Evolutionary conservation across 495 filamentous ascomycete genomes (phyloP).

Genomic region (Annulohypoxylon bovei): DNA sequence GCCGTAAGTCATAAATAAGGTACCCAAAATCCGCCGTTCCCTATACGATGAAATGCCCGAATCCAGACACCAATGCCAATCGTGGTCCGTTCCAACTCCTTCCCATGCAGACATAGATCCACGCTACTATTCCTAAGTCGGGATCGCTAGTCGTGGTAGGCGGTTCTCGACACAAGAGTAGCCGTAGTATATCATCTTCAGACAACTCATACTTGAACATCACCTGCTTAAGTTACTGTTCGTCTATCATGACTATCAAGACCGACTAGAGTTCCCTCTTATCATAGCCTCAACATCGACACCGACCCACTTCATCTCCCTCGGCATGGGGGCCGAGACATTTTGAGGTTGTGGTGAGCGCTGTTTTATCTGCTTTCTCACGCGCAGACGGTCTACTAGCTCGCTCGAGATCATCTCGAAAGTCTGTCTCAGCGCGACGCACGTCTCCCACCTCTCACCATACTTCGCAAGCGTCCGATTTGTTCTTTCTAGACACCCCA

Average conservation of each 20-base stretch:
- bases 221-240: constrained; percentile 10
- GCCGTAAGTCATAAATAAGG: constrained; percentile 12
- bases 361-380: constrained; percentile 45
- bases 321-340: constrained; percentile 34
- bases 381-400: constrained; percentile 46
- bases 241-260: constrained; percentile 19
- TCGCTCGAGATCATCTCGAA: constrained; percentile 56
- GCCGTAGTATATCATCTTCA: neutral
- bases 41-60: neutral
- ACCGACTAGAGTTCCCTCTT: constrained; percentile 31
- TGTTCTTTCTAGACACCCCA: constrained; percentile 56
- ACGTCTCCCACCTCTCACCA: constrained; percentile 62
- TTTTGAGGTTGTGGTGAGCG: constrained; percentile 37
- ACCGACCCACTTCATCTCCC: constrained; percentile 54
- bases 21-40: neutral
- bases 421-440: constrained; percentile 50
- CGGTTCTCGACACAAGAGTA: neutral
- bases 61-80: constrained; percentile 18
- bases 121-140: neutral
- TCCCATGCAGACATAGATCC: constrained; percentile 16
- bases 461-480: constrained; percentile 56
- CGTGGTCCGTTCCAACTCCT: constrained; percentile 12
- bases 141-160: neutral
- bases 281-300: constrained; percentile 51
- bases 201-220: no score